Base-by-base conservation (phyloP, 2,329 filamentous ascomycete genomes). In the Phoma sp. region DNA sequence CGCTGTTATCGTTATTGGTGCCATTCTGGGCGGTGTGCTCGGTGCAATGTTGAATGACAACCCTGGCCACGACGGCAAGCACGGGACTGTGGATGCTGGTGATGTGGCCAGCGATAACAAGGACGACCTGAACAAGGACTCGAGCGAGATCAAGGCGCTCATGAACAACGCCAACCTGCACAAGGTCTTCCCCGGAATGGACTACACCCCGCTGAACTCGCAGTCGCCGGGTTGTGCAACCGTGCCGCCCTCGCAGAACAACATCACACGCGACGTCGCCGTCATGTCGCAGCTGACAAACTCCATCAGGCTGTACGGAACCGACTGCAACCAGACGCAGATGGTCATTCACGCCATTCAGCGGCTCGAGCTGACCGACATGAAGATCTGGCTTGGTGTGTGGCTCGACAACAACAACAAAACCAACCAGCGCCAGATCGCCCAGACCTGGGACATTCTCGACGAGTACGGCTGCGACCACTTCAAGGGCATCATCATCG, bases 251-350 rank as follows among this genome's bases (percentile, higher is more conserved):
- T 93, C 88, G 30, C 93, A 97, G 72, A 96, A 98, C 78, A 97
- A 98, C 71, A 82, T 98, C 61, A 98, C 95, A 0, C 86, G 91
- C 47, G 93, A 98, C 71, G 80, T 97, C 54, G 93, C 95, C 1
- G 88, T 97, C 8, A 85, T 98, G 46, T 92, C 90, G 10, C 92
- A 96, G 72, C 81, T 98, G 38, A 96, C 92, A 55, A 93, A 96
- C 71, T 88, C 87, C 3, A 84, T 98, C 42, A 88, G 93, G 7
- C 81, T 97, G 1, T 98, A 98, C 72, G 93, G 93, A 44, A 98
- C 91, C 10, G 93, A 98, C 77, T 98, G 93, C 82, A 97, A 97
- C 75, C 93, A 98, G 76, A 98, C 93, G 0, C 85, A 96, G 74
- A 95, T 98, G 89, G 85, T 96, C 0, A 79, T 98, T 7, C 88